Conservation (phyloP, 495 filamentous ascomycete species). For the Aspergillus affinis region DNA sequence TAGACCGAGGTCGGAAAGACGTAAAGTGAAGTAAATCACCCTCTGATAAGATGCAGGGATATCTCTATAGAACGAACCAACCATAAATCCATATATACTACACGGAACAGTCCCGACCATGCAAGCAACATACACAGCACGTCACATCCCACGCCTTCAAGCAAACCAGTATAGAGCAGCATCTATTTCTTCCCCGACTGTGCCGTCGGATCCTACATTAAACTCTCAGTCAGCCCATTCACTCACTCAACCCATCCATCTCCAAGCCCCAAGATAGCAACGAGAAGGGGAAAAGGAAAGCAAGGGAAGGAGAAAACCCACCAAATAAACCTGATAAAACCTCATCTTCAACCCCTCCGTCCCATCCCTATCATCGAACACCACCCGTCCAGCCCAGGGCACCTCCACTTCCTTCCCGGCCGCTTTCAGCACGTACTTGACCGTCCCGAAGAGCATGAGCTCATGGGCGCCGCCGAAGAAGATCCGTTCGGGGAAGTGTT, state of each 20-base stretch:
- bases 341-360: slow-evolving; percentile 51
- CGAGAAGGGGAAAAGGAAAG: slow-evolving; percentile 22
- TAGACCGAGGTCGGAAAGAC: slow-evolving; percentile 3
- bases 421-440: slow-evolving; percentile 54
- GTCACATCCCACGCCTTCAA: background rate
- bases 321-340: slow-evolving; percentile 68
- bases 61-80: too few species aligned
- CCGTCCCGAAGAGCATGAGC: slow-evolving; percentile 63
- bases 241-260: background rate
- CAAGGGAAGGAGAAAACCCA: slow-evolving; percentile 31
- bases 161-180: background rate
- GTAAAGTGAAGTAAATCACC: too few species aligned
- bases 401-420: slow-evolving; percentile 40
- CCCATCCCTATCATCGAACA: slow-evolving; percentile 40
- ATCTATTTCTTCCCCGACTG: slow-evolving; percentile 40
- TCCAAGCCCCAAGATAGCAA: slow-evolving; percentile 3
- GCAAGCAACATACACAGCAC: background rate
- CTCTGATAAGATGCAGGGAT: too few species aligned
- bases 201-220: slow-evolving; percentile 36
- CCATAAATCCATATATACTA: background rate
- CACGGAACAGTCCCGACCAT: too few species aligned
- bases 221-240: slow-evolving; percentile 2
- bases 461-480: slow-evolving; percentile 54
- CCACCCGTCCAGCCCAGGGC: slow-evolving; percentile 56
- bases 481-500: slow-evolving; percentile 50